Conservation (phyloP, 2,329 filamentous ascomycete genomes). For the Aspergillus sp. region DNA sequence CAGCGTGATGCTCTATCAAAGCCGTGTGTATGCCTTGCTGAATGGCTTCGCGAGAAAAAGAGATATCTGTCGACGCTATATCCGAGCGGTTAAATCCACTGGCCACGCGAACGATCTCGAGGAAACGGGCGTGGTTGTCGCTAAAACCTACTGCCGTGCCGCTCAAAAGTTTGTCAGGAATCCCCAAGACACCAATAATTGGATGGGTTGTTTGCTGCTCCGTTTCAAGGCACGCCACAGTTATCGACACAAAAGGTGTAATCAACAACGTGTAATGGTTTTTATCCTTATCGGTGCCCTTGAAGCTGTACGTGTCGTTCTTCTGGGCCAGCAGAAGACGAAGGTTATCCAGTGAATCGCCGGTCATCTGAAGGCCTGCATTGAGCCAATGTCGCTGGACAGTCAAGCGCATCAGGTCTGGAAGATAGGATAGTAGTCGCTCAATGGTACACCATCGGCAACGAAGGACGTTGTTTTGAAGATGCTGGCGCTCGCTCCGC, state of each 20-base stretch:
- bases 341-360: constrained; percentile 16
- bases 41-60: constrained; percentile 32
- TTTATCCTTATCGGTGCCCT: constrained; percentile 14
- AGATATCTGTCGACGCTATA: constrained; percentile 14
- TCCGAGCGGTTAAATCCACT: constrained; percentile 22
- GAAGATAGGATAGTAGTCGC: constrained; percentile 35
- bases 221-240: constrained; percentile 18
- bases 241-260: constrained; percentile 19
- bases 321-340: constrained; percentile 23
- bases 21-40: constrained; percentile 44
- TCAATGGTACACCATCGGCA: constrained; percentile 42
- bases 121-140: constrained; percentile 27
- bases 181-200: constrained; percentile 20
- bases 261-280: constrained; percentile 24
- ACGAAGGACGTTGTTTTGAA: constrained; percentile 38
- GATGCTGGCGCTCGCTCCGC: constrained; percentile 23
- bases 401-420: constrained; percentile 32
- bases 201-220: constrained; percentile 10
- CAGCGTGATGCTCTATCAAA: constrained; percentile 31
- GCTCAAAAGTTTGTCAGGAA: constrained; percentile 18
- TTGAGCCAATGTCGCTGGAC: constrained; percentile 36
- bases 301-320: constrained; percentile 16
- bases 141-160: constrained; percentile 28
- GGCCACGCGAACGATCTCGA: constrained; percentile 38
- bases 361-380: constrained; percentile 22